Evolutionary conservation across 2,329 filamentous ascomycete genomes (phyloP).

Genomic region (Reticulascus tulasneorum): DNA sequence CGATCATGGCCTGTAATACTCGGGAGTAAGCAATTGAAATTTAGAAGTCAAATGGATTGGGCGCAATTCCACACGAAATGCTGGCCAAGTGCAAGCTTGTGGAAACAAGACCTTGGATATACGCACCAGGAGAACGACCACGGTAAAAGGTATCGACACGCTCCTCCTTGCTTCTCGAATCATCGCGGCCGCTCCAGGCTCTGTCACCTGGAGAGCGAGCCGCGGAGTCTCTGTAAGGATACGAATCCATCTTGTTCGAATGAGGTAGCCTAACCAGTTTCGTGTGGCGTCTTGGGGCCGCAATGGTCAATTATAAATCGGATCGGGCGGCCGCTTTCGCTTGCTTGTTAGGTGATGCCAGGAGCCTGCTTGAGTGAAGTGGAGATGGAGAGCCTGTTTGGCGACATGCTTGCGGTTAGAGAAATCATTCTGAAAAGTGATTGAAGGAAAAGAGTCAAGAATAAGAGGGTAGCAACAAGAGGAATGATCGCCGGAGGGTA

Average conservation of each 20-base stretch:
- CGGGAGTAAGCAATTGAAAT: conserved; percentile 9
- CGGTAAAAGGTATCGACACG: conserved; percentile 60
- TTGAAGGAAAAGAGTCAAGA: conserved; percentile 12
- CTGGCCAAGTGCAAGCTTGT: background rate
- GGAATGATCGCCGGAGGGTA: conserved; percentile 11
- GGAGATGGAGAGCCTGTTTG: conserved; percentile 38
- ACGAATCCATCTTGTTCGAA: conserved; percentile 46
- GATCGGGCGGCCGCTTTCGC: conserved; percentile 16
- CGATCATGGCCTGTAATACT: conserved; percentile 48
- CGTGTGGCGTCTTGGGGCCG: conserved; percentile 3
- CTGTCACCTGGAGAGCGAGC: conserved; percentile 52
- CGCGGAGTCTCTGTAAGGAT: conserved; percentile 49
- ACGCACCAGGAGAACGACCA: conserved; percentile 68
- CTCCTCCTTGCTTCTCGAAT: conserved; percentile 47
- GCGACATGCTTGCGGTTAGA: conserved; percentile 54
- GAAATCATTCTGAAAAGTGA: conserved; percentile 37
- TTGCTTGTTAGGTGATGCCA: conserved; percentile 23
- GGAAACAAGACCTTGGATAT: background rate
- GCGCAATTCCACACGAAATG: background rate
- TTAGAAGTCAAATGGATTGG: background rate
- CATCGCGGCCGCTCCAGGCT: conserved; percentile 48
- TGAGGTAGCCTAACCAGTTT: background rate
- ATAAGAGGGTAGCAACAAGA: conserved; percentile 8
- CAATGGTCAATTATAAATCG: conserved; percentile 16
- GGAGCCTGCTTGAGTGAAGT: conserved; percentile 18